Conservation (phyloP, 768 basidiomycete species). For the Boletus barrowsii region DNA sequence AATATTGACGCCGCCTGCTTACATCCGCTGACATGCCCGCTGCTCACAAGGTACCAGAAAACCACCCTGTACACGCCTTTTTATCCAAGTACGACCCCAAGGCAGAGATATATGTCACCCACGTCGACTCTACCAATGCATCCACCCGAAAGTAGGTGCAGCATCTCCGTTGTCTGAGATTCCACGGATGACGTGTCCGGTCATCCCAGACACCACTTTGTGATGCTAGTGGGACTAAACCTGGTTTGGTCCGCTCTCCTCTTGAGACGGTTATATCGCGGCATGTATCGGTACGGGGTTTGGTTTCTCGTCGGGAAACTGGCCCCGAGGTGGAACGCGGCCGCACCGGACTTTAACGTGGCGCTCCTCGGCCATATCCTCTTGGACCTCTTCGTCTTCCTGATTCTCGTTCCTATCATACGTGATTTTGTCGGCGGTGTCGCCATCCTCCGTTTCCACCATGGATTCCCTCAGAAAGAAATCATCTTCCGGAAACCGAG, state of each 20-base stretch:
- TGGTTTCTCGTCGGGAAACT: conserved; percentile 25
- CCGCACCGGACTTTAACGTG: conserved; percentile 15
- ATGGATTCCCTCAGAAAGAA: conserved; percentile 29
- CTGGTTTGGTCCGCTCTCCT: conserved; percentile 24
- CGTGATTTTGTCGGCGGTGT: conserved; percentile 20
- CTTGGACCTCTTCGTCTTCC: conserved; percentile 27
- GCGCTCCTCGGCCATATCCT: conserved; percentile 23
- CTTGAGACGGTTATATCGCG: conserved; percentile 19
- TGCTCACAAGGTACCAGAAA: conserved; percentile 22
- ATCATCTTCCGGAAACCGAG: conserved; percentile 32
- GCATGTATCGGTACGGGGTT: conserved; percentile 28
- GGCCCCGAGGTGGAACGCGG: conserved; percentile 5
- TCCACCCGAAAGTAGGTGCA: conserved; percentile 25
- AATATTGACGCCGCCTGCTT: conserved; percentile 4
- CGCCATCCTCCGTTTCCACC: conserved; percentile 21
- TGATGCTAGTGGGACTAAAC: conserved; percentile 27
- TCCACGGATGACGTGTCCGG: conserved; percentile 9
- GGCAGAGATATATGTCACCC: conserved; percentile 30
- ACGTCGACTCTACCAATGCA: conserved; percentile 20
- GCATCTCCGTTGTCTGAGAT: background rate
- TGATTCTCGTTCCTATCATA: conserved; percentile 24
- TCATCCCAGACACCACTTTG: conserved; percentile 23
- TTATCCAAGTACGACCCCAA: conserved; percentile 15
- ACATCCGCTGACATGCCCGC: conserved; percentile 24
- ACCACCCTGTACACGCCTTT: conserved; percentile 25